Base-by-base conservation (phyloP, 2,329 filamentous ascomycete genomes). In the Ophiobolus disseminans region DNA sequence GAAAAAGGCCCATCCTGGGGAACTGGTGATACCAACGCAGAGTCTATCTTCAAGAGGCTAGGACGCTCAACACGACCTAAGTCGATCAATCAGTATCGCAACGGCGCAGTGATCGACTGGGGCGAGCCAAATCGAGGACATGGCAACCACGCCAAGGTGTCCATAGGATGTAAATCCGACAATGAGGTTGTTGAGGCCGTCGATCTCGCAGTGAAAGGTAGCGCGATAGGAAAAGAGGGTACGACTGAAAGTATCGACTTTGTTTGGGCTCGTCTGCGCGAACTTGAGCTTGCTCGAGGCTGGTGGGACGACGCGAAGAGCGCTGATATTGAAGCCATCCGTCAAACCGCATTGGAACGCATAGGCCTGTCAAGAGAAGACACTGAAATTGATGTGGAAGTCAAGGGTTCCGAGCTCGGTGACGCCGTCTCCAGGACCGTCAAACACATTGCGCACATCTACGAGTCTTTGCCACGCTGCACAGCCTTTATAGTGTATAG, bases 1-100 rank as follows among this genome's bases (percentile, higher is more conserved):
- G 92, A 97, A 72, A 94, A 90, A 74, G 94, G 94, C 31, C 89
- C 89, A 57, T 75, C 80, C 19, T 99, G 92, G 90, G 94, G 91
- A 26, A 88, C 87, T 0, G 85, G 85, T 40, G 91, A 96, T 34
- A 82, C 86, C 2, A 86, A 86, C 36, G 87, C 86, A 31, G 94
- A 99, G 75, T 93, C 91, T 60, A 85, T 99, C 40, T 99, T 97
- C 78, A 89, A 87, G 60, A 86, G 93, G 8, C 80, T 99, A 3
- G 83, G 65, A 37, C 72, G 77, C 16, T 55, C 81, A 3, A 81
- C 86, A 35, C 78, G 85, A 13, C 70, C 75, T 19, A 78, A 78
- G 53, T 63, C 66, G 42, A 54, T 62, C n/a, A 58, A 59, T 13
- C 42, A 55, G 21, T 45, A 47, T 23, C 63, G 66, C 26, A 84